phyloP scores from a whole-genome alignment of 2,329 filamentous ascomycete species.

The Nemania diffusa region DNA sequence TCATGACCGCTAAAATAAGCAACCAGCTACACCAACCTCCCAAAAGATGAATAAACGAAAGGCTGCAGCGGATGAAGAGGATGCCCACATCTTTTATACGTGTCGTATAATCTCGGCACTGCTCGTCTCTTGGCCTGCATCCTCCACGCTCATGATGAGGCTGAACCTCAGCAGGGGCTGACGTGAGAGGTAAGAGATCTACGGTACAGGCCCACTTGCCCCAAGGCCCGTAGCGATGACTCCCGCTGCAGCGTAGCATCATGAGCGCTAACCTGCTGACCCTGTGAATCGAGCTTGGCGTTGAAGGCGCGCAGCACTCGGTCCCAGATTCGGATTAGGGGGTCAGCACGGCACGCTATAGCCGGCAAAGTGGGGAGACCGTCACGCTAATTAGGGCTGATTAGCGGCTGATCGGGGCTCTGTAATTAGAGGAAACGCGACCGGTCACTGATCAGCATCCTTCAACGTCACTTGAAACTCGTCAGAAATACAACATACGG shows the following conservation, averaged over 20 bases:
- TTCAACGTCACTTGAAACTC: constrained; percentile 9
- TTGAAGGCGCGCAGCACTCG: not conserved
- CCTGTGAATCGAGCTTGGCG: constrained; percentile 7
- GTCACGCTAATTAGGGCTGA: constrained; percentile 23
- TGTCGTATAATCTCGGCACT: not conserved
- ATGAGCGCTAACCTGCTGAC: constrained; percentile 1
- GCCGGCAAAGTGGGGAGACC: constrained; percentile 19
- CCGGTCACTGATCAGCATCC: constrained; percentile 15
- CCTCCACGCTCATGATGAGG: constrained; percentile 16
- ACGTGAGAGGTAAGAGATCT: constrained; percentile 29
- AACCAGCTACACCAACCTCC: no score
- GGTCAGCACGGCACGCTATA: constrained; percentile 33
- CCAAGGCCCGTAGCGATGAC: not conserved
- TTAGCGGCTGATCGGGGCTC: not conserved
- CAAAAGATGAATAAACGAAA: not conserved
- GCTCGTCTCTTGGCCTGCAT: no score
- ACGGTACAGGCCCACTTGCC: constrained; percentile 13
- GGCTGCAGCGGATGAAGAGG: not conserved
- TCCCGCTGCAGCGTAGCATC: not conserved
- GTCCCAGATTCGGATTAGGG: constrained; percentile 24
- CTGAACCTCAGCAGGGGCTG: constrained; percentile 23
- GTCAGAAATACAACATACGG: not conserved
- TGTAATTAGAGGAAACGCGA: not conserved
- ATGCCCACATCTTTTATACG: not conserved
- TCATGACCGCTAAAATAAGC: not conserved